Evolutionary conservation across 1,284 basidiomycete species (phyloP).

Genomic region (Psilocybe mexicana): DNA sequence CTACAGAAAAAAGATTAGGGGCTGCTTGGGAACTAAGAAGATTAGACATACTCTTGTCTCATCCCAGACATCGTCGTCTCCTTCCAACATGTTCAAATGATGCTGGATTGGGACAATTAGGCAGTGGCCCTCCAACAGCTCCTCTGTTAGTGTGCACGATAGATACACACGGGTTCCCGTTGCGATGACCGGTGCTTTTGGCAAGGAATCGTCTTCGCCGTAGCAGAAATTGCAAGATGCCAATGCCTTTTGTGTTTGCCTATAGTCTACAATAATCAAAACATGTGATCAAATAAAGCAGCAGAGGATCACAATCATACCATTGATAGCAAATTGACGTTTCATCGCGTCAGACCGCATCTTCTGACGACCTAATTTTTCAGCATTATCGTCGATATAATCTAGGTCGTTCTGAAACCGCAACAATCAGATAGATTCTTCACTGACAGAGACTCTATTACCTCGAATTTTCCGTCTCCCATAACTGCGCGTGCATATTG

Average conservation of each 20-base stretch:
- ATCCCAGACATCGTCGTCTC: constrained; percentile 98
- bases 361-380: constrained; percentile 87
- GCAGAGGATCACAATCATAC: constrained; percentile 41
- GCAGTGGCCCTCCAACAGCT: constrained; percentile 87
- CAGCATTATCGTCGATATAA: constrained; percentile 96
- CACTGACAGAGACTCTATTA: constrained; percentile 29
- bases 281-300: constrained; percentile 3
- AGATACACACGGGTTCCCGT: constrained; percentile 91
- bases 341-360: constrained; percentile 97
- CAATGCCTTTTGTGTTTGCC: constrained; percentile 88
- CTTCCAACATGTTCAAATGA: constrained; percentile 87
- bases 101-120: constrained; percentile 96
- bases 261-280: constrained; percentile 69
- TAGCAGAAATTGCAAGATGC: constrained; percentile 88
- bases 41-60: constrained; percentile 75
- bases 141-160: constrained; percentile 84
- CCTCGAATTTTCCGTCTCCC: constrained; percentile 85
- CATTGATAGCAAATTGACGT: constrained; percentile 94
- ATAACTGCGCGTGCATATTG: constrained; percentile 89
- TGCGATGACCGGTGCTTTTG: constrained; percentile 84
- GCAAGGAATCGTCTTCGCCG: constrained; percentile 83
- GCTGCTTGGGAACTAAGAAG: background rate
- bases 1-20: constrained; percentile 40
- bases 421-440: constrained; percentile 1
- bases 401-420: constrained; percentile 74